Conservation (phyloP, 768 basidiomycete genomes). For the Lanmaoa pseudosensibilis region DNA sequence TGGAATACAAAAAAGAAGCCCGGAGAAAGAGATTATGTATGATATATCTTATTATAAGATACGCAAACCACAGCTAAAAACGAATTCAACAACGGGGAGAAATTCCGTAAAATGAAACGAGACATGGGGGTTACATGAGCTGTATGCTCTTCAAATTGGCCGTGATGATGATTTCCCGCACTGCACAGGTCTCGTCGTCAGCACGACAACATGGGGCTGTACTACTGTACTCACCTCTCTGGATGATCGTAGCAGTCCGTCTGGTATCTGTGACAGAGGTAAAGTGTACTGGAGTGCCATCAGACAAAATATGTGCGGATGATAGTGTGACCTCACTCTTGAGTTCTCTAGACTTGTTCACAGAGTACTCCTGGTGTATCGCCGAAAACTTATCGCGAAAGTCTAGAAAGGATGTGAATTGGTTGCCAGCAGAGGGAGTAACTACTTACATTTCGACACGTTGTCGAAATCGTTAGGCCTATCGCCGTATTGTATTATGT, state of each 20-base stretch:
- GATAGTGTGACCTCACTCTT: conserved; percentile 51
- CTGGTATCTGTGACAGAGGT: conserved; percentile 83
- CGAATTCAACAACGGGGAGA: conserved; percentile 8
- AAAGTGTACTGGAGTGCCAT: conserved; percentile 56
- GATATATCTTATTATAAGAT: conserved; percentile 18
- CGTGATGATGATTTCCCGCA: conserved; percentile 70
- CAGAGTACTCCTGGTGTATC: conserved; percentile 64
- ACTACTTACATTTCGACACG: conserved; percentile 66
- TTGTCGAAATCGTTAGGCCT: conserved; percentile 77
- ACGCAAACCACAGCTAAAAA: conserved; percentile 8
- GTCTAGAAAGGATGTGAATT: conserved; percentile 42
- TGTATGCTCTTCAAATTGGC: conserved; percentile 59
- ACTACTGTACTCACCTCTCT: conserved; percentile 52
- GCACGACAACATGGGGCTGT: neutral
- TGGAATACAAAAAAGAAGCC: conserved; percentile 18
- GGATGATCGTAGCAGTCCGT: conserved; percentile 70
- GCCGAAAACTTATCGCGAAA: conserved; percentile 72
- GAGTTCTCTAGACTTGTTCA: conserved; percentile 70
- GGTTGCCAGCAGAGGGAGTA: neutral
- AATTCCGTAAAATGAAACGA: conserved; percentile 3
- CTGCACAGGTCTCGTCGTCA: conserved; percentile 33
- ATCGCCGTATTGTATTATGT: conserved; percentile 72
- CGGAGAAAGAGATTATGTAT: conserved; percentile 17
- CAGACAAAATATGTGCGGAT: neutral
- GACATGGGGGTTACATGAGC: conserved; percentile 26